Percentiles rank a stretch among this genome's conserved stretches.
Conservation (phyloP, 2,329 filamentous ascomycete genomes). For the Elsinoe arachidis region DNA sequence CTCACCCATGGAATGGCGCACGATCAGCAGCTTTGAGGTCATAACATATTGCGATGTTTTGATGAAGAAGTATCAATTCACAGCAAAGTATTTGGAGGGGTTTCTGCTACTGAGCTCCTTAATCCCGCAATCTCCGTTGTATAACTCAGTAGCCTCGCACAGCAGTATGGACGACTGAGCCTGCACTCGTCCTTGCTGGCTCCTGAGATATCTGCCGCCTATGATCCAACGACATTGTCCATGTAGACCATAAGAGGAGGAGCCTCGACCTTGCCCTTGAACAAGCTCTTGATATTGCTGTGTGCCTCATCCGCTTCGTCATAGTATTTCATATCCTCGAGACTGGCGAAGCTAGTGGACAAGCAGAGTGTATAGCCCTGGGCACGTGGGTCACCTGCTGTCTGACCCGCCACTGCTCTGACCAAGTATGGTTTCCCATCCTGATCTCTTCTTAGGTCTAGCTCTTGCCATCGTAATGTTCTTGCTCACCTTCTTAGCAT, state of each 20-base stretch:
- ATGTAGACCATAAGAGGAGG: conserved; percentile 15
- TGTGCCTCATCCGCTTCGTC: conserved; percentile 53
- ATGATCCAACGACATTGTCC: conserved; percentile 10
- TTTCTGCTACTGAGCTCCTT: background rate
- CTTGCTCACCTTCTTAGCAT: conserved; percentile 35
- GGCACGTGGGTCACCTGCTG: conserved; percentile 50
- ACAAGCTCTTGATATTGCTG: conserved; percentile 37
- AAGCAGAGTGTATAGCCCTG: conserved; percentile 59
- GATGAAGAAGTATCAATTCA: background rate
- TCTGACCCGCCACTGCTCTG: conserved; percentile 45
- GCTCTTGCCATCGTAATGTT: background rate
- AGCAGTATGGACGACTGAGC: background rate
- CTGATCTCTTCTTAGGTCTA: conserved; percentile 33
- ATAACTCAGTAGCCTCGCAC: background rate
- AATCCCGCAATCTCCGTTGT: conserved; percentile 1
- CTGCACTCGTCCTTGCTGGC: background rate
- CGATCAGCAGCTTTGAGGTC: background rate
- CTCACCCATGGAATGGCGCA: background rate
- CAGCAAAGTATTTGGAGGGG: background rate
- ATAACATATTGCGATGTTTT: background rate
- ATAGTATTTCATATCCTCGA: conserved; percentile 64
- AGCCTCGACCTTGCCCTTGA: conserved; percentile 21
- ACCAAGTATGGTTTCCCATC: conserved; percentile 64
- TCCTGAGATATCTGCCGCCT: background rate
- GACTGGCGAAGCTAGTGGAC: conserved; percentile 53